Conservation (phyloP, 163 green algal genomes). For the Scenedesmus sp. region DNA sequence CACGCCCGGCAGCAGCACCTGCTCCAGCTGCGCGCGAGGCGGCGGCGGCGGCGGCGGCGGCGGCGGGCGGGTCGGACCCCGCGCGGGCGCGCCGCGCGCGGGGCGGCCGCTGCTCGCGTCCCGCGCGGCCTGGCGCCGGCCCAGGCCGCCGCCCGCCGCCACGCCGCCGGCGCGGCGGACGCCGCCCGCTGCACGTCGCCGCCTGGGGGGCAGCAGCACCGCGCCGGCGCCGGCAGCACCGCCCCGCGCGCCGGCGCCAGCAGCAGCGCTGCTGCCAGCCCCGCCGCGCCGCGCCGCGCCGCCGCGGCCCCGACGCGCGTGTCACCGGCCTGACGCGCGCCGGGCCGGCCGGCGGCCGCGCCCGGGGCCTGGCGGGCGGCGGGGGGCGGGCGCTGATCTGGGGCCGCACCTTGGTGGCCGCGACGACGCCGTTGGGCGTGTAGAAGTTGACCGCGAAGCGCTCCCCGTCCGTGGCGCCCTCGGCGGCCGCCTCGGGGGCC, state of each 20-base stretch:
- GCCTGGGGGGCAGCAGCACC: too few species aligned
- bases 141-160: too few species aligned
- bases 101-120: too few species aligned
- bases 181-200: too few species aligned
- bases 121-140: neutral
- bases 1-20: slow-evolving; percentile 90
- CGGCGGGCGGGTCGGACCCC: neutral
- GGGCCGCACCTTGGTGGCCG: slow-evolving; percentile 39
- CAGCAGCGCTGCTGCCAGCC: neutral
- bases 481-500: slow-evolving; percentile 11
- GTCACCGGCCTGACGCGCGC: neutral
- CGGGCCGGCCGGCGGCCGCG: too few species aligned
- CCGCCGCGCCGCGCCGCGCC: neutral
- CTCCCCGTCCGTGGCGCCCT: slow-evolving; percentile 64
- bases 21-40: slow-evolving; percentile 75
- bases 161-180: too few species aligned
- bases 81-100: too few species aligned
- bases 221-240: neutral
- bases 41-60: neutral
- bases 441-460: slow-evolving; percentile 90
- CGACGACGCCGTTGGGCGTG: slow-evolving; percentile 60
- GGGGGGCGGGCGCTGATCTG: too few species aligned
- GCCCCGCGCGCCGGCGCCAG: neutral
- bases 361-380: too few species aligned
- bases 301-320: neutral